Base-by-base conservation (phyloP, 192 early-diverging fungal genomes). In the Coemansia furcata region DNA sequence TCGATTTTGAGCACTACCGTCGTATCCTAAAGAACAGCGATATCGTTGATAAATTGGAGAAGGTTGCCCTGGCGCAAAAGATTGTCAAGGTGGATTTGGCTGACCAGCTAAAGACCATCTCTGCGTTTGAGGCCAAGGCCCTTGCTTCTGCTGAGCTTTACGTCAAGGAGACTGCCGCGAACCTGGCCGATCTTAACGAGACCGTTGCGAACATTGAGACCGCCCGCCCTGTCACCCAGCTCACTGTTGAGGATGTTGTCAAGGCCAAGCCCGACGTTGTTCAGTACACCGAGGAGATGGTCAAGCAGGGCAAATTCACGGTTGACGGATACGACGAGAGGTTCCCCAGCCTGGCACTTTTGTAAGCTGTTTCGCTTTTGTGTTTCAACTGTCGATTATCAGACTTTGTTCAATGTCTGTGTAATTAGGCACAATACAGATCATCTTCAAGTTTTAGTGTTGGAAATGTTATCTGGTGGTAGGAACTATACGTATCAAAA, bases 261-360 rank as follows among this genome's bases (percentile, higher is more conserved):
- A 87, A 89, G 83, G 93, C 94, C 67, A 92, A 91, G 83, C 97
- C 97, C 36, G 95, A 96, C 63, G 84, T 99, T 64, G 92, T 91
- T 76, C 83, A 86, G 79, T 91, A 88, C 65, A 91, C 96, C 39
- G 94, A 94, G 77, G 92, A 93, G 74, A 91, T 93, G 90, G 83
- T 91, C 71, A 89, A 93, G 85, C 89, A 94, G 86, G 91, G 93
- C 74, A 87, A 95, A 73, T 99, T 91, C 91, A 87, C 80, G 39
- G 89, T 96, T 58, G 93, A 95, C 52, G 95, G 93, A 60, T 99
- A 99, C 88, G 93, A 96, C 86, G 94, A 96, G 83, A 94, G 90
- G 87, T 97, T 93, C 77, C 89, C 91, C 57, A 88, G 87, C 67
- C 85, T 89, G 62, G 80, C 85, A 40, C 84, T 89, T 71, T 84